Evolutionary conservation across 2,329 filamentous ascomycete species (phyloP).

Genomic region (Talaromyces sp.): DNA sequence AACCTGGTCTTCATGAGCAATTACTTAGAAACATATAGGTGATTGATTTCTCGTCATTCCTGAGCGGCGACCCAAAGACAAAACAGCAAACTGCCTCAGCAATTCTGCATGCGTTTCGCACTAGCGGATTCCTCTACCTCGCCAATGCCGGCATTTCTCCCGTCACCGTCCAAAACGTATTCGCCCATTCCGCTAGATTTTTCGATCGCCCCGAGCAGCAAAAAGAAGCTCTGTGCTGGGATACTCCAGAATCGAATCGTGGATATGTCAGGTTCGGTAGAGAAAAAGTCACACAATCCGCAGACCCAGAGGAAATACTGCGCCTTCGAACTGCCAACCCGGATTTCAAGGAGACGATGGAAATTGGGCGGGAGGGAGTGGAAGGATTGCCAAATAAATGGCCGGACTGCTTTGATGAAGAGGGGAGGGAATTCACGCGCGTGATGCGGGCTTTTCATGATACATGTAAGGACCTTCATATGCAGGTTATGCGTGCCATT

Average conservation of each 20-base stretch:
- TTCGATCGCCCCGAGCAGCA: slow-evolving; percentile 61
- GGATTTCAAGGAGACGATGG: slow-evolving; percentile 58
- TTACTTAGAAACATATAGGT: slow-evolving; percentile 50
- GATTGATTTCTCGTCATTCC: slow-evolving; percentile 74
- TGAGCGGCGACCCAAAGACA: slow-evolving; percentile 58
- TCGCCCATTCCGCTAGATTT: slow-evolving; percentile 66
- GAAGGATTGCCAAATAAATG: slow-evolving; percentile 70
- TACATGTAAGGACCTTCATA: slow-evolving; percentile 70
- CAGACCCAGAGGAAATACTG: slow-evolving; percentile 56
- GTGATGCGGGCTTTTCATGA: slow-evolving; percentile 72
- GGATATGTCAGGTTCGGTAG: slow-evolving; percentile 69
- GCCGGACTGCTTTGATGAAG: slow-evolving; percentile 57
- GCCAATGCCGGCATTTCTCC: slow-evolving; percentile 70
- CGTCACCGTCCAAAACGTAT: slow-evolving; percentile 59
- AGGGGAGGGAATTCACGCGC: slow-evolving; percentile 61
- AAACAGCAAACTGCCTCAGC: slow-evolving; percentile 65
- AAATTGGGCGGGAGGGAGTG: slow-evolving; percentile 61
- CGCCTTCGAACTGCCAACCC: slow-evolving; percentile 53
- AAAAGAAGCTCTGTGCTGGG: slow-evolving; percentile 69
- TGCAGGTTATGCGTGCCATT: slow-evolving; percentile 77
- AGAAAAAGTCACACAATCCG: slow-evolving; percentile 65
- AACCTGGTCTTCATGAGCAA: neutral
- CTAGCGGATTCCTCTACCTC: slow-evolving; percentile 85
- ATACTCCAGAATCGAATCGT: slow-evolving; percentile 67
- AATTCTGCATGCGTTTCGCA: slow-evolving; percentile 76